These are phyloP conservation scores for Onygena corvina DNA, from an alignment of 2,329 filamentous ascomycete species.

Conservation along the genomic window DNA sequence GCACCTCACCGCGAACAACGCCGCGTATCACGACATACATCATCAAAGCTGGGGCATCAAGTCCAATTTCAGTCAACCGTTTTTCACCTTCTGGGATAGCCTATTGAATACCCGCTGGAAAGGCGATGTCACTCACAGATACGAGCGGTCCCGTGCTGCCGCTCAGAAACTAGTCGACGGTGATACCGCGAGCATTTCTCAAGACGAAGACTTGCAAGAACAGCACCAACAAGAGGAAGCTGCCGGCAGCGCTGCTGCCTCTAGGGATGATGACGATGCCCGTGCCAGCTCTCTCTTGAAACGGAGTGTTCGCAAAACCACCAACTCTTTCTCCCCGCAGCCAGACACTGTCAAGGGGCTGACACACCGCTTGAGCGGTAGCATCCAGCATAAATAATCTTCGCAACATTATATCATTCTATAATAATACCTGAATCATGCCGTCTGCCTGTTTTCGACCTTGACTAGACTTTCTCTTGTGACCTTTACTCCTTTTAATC, in stretches of 20 bases:
- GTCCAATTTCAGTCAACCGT: constrained; percentile 40
- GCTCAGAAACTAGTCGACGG: constrained; percentile 47
- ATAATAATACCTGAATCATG: constrained; percentile 1
- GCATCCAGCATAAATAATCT: constrained; percentile 28
- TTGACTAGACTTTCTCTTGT: not conserved
- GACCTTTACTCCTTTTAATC: constrained; percentile 1
- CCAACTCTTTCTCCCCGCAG: constrained; percentile 21
- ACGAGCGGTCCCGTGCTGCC: constrained; percentile 44
- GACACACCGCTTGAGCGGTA: constrained; percentile 30
- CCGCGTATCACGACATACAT: constrained; percentile 93
- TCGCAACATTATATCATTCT: not conserved
- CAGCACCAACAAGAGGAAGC: constrained; percentile 10
- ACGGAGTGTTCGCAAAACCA: constrained; percentile 27
- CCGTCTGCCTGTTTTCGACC: not conserved
- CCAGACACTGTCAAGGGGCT: constrained; percentile 27
- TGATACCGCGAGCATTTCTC: constrained; percentile 26
- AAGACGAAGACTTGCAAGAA: constrained; percentile 16
- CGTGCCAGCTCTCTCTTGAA: constrained; percentile 11
- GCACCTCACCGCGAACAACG: constrained; percentile 86
- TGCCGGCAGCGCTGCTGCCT: constrained; percentile 17
- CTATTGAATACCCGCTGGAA: constrained; percentile 72
- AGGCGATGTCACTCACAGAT: constrained; percentile 47
- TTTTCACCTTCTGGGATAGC: constrained; percentile 87
- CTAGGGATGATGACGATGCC: constrained; percentile 18
- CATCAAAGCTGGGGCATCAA: constrained; percentile 99